Evolutionary conservation across 75 land plant genomes (phyloP), one percentile per base, ranked within the genome.

Genomic region (Selaginella tamariscina): DNA sequence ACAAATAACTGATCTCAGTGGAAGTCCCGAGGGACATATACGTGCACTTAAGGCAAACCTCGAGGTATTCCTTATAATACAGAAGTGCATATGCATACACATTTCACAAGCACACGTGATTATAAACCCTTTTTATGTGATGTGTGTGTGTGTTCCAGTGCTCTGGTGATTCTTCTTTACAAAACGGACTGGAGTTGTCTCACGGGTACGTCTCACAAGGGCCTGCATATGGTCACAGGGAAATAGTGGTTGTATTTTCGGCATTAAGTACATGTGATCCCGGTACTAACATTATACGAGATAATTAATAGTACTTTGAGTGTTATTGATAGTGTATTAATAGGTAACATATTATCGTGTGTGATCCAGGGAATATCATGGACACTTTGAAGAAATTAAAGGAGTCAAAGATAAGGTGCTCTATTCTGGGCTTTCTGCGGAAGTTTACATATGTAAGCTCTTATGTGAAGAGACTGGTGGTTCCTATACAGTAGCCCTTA

Each of bases 201-300:
- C 78, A 84, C 66, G 84, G 77, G 2, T 82, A 74, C 70, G 78
- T 94, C 22, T 70, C 70, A 65, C 84, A 90, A 69, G 83, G 87
- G 55, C 99, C 99, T 66, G 72, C 84, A 9, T 94, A 94, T 77
- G 99, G 97, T 49, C 96, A 94, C 65, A 82, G 96, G 54, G 99
- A 94, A 72, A 83, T 85, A 56, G 55, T 94, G 21, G 71, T 94
- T 30, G 31, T 94, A 39, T 94, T 83, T 67, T 87, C 96, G 29
- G 96, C 99, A 56, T 82, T 94, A 54, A 94, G 86, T 68, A 87
- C 96, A 24, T 91, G 91, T 63, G 99, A 94, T 72, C 99, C 99
- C 0, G 99, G 99, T 20, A n/a, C n/a, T n/a, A n/a, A n/a, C n/a
- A n/a, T n/a, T n/a, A n/a, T n/a, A n/a, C n/a, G n/a, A n/a, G n/a